phyloP scores from a whole-genome alignment of 352 stramenopile species.

The Phytophthora pini region DNA sequence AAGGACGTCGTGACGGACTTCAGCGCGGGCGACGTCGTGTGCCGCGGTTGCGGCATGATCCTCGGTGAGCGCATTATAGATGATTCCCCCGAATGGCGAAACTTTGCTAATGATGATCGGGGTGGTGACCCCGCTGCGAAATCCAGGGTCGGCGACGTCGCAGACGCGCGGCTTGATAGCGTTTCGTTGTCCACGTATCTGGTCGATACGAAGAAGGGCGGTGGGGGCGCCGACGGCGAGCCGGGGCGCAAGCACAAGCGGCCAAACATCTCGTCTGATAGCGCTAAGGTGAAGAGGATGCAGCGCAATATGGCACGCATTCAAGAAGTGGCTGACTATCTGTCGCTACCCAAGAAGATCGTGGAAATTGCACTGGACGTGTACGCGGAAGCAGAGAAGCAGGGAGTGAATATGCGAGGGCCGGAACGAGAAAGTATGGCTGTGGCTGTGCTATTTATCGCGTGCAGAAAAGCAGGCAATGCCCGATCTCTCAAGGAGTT shows the following conservation, averaged over 20 bases:
- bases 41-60: constrained; percentile 82
- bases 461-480: constrained; percentile 71
- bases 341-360: constrained; percentile 76
- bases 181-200: constrained; percentile 75
- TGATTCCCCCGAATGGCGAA: constrained; percentile 88
- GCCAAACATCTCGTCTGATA: constrained; percentile 67
- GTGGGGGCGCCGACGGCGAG: constrained; percentile 28
- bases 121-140: constrained; percentile 78
- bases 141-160: constrained; percentile 79
- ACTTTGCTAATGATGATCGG: constrained; percentile 89
- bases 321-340: constrained; percentile 66
- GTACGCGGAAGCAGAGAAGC: constrained; percentile 72
- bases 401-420: constrained; percentile 66
- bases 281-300: constrained; percentile 67
- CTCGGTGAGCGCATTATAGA: constrained; percentile 90
- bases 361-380: constrained; percentile 76
- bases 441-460: constrained; percentile 75
- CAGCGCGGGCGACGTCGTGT: constrained; percentile 82
- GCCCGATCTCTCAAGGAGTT: constrained; percentile 80
- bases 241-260: constrained; percentile 51
- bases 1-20: constrained; percentile 84
- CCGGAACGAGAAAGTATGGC: constrained; percentile 74
- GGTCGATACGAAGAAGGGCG: constrained; percentile 58
- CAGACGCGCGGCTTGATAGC: constrained; percentile 66
- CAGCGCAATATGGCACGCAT: constrained; percentile 73